Evolutionary conservation across 2,329 filamentous ascomycete genomes (phyloP).

Genomic region (Trichophyton verrucosum): DNA sequence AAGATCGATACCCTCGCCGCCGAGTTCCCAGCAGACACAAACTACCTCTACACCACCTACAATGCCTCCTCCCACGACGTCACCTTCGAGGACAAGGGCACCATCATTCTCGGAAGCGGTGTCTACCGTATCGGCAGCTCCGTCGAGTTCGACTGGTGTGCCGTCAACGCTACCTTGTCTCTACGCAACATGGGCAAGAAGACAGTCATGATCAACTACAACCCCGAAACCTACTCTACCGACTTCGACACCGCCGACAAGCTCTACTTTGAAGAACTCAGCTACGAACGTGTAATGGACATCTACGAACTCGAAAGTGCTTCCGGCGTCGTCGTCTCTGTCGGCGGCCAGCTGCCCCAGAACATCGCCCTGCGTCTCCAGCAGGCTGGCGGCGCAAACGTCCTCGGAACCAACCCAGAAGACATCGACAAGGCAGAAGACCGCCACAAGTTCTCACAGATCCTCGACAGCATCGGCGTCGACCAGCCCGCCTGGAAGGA

Average conservation of each 20-base stretch:
- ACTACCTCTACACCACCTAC: constrained; percentile 96
- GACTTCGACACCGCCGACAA: constrained; percentile 84
- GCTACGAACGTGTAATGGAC: constrained; percentile 96
- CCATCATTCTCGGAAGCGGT: constrained; percentile 78
- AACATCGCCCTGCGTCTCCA: constrained; percentile 94
- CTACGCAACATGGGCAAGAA: constrained; percentile 82
- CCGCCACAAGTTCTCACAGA: constrained; percentile 95
- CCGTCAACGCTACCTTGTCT: constrained; percentile 75
- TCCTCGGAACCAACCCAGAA: constrained; percentile 81
- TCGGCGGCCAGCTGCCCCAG: constrained; percentile 91
- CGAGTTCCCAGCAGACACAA: constrained; percentile 88
- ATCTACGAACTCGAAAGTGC: constrained; percentile 89
- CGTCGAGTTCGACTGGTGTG: constrained; percentile 98
- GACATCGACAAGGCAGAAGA: constrained; percentile 98
- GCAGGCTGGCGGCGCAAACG: constrained; percentile 75
- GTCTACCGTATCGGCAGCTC: constrained; percentile 97
- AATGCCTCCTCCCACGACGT: constrained; percentile 92
- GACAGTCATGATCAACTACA: constrained; percentile 95
- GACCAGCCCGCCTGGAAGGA: constrained; percentile 98
- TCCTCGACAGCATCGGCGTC: constrained; percentile 89
- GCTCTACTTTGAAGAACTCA: constrained; percentile 93
- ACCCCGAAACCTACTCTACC: constrained; percentile 68
- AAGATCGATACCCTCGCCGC: constrained; percentile 95
- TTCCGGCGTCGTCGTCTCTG: constrained; percentile 81
- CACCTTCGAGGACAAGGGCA: constrained; percentile 82